phyloP scores from a whole-genome alignment of 1,139 yeast genomes.

The Candida neerlandica region DNA sequence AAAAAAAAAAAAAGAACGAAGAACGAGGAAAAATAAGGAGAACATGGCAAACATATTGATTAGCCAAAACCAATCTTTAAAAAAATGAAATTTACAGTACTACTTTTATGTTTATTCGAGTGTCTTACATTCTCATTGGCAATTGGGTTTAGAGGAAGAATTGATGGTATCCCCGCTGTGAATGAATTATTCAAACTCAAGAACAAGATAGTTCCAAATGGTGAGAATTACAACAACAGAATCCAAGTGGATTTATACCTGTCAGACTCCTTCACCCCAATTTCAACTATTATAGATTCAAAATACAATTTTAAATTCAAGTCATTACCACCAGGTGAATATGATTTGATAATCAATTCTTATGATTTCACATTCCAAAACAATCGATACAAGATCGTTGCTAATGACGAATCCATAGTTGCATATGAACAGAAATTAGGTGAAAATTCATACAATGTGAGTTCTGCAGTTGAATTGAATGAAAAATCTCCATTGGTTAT shows the following conservation, averaged over 20 bases:
- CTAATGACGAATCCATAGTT: slow-evolving; percentile 19
- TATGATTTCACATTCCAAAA: slow-evolving; percentile 37
- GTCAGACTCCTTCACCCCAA: slow-evolving; percentile 12
- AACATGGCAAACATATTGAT: neutral
- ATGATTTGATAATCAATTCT: slow-evolving; percentile 36
- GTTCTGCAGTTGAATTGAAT: slow-evolving; percentile 22
- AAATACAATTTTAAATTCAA: slow-evolving; percentile 29
- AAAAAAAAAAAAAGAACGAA: neutral
- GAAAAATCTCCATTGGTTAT: slow-evolving; percentile 25
- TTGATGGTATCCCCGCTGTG: slow-evolving; percentile 29
- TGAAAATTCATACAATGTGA: slow-evolving; percentile 19
- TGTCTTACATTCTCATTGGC: slow-evolving; percentile 7
- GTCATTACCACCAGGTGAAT: slow-evolving; percentile 32
- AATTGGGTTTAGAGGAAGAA: slow-evolving; percentile 21
- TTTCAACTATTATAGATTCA: slow-evolving; percentile 26
- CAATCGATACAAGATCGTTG: slow-evolving; percentile 31
- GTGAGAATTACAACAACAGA: slow-evolving; percentile 39
- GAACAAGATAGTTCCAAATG: slow-evolving; percentile 32
- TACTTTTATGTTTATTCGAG: neutral
- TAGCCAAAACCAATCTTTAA: neutral
- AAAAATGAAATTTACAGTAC: neutral
- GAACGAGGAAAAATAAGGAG: neutral
- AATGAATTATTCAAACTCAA: slow-evolving; percentile 23
- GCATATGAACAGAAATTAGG: slow-evolving; percentile 30
- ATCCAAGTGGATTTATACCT: slow-evolving; percentile 31